Base-by-base conservation (phyloP, 2,329 filamentous ascomycete genomes). In the Apiospora saccharicola region DNA sequence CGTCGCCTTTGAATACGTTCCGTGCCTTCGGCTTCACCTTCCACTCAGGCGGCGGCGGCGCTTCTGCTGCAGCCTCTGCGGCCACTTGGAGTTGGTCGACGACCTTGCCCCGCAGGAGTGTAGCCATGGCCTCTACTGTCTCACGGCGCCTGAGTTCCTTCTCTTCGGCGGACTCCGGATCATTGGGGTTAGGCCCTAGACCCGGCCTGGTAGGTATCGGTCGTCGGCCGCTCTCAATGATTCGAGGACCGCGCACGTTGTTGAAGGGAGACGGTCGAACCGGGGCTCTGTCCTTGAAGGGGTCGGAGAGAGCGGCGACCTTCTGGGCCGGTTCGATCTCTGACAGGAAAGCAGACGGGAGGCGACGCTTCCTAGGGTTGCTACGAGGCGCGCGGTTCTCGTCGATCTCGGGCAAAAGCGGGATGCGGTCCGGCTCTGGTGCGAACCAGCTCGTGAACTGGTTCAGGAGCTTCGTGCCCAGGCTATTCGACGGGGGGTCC, bases 281-380 rank as follows among this genome's bases (percentile, higher is more conserved):
- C 1, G 57, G 57, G 57, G 4, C 14, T 12, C 22, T n/a, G n/a
- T 64, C 34, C 34, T 64, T 41, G 19, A 37, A 41, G 34, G 57
- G 57, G 22, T 64, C 34, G 43, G 70, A 13, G 24, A 41, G 5
- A 26, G 43, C 44, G 41, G 43, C 37, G 37, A 57, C 67, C 57
- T 71, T 41, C 24, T 30, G 19, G 41, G 34, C 68, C 47, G 68
- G 68, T 24, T 70, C 68, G 30, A 57, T 19, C 4, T 70, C 68
- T 4, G 68, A 43, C 44, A 77, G 70, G 73, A 78, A 79, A 14
- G 75, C 74, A 5, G 73, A 76, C n/a, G 79, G 79, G 64, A 80
- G 74, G 74, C 76, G 79, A 34, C 79, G 79, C 69, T 49, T 71
- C 0, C 26, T 24, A 16, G 78, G 77, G 69, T 75, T 78, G 74